phyloP scores from a whole-genome alignment of 1,139 yeast genomes.

The Protomyces pachydermus region DNA sequence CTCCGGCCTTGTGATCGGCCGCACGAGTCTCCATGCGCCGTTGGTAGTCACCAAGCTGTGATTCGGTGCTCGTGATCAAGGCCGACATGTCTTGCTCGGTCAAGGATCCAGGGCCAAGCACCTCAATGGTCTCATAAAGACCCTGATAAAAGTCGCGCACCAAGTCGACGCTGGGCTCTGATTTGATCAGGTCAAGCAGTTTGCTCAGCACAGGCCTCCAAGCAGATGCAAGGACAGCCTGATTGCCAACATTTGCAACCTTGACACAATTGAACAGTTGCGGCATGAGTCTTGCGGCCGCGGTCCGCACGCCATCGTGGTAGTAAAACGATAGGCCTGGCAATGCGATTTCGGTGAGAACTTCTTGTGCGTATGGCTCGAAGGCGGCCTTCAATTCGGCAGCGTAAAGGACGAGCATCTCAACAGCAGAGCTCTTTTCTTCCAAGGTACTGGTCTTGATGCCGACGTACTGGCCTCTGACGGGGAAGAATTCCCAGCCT shows the following conservation, averaged over 20 bases:
- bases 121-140: slow-evolving; percentile 60
- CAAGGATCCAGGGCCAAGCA: slow-evolving; percentile 59
- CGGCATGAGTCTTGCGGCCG: slow-evolving; percentile 81
- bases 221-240: slow-evolving; percentile 52
- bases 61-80: slow-evolving; percentile 57
- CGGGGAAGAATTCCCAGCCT: slow-evolving; percentile 91
- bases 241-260: slow-evolving; percentile 48
- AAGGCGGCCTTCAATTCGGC: slow-evolving; percentile 76
- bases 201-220: slow-evolving; percentile 72
- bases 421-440: slow-evolving; percentile 89
- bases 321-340: slow-evolving; percentile 88
- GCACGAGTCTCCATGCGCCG: slow-evolving; percentile 69
- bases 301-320: slow-evolving; percentile 90
- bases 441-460: slow-evolving; percentile 88
- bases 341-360: slow-evolving; percentile 70
- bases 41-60: slow-evolving; percentile 62
- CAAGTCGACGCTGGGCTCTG: slow-evolving; percentile 82
- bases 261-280: slow-evolving; percentile 67
- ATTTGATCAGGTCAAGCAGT: slow-evolving; percentile 60
- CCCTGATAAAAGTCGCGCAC: slow-evolving; percentile 72
- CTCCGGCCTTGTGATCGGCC: slow-evolving; percentile 58
- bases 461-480: slow-evolving; percentile 89
- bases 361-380: slow-evolving; percentile 74
- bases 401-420: slow-evolving; percentile 80
- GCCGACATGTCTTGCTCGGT: slow-evolving; percentile 54